phyloP scores from a whole-genome alignment of 2,329 filamentous ascomycete genomes.

The Pseudocercospora crystallina region DNA sequence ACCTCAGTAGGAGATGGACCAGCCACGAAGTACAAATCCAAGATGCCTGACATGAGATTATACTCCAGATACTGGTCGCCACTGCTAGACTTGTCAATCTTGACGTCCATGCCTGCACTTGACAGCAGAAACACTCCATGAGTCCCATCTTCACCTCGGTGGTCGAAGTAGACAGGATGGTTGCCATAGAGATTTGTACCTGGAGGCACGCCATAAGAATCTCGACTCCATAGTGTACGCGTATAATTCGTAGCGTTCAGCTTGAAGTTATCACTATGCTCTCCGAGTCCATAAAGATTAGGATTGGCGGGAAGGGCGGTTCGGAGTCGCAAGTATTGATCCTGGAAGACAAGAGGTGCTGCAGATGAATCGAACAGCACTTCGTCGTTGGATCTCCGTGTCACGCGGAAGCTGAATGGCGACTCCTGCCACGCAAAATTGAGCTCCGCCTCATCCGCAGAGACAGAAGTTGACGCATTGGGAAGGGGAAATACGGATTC shows the following conservation, averaged over 20 bases:
- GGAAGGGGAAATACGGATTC: slow-evolving; percentile 67
- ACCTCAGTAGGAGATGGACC: slow-evolving; percentile 48
- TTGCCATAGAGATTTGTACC: slow-evolving; percentile 69
- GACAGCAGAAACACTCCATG: slow-evolving; percentile 70
- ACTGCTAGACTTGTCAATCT: slow-evolving; percentile 59
- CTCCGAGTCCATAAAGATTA: slow-evolving; percentile 74
- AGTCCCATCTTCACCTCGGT: slow-evolving; percentile 56
- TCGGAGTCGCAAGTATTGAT: slow-evolving; percentile 60
- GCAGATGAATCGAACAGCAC: slow-evolving; percentile 34
- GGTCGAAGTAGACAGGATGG: slow-evolving; percentile 73
- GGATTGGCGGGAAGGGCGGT: slow-evolving; percentile 68
- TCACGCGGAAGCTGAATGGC: slow-evolving; percentile 32
- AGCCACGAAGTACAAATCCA: slow-evolving; percentile 61
- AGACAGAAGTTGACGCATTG: slow-evolving; percentile 28
- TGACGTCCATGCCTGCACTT: slow-evolving; percentile 73
- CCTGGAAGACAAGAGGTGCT: slow-evolving; percentile 32
- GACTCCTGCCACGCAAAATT: slow-evolving; percentile 29
- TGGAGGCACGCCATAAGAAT: slow-evolving; percentile 61
- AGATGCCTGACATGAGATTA: slow-evolving; percentile 71
- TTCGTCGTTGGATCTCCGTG: slow-evolving; percentile 28
- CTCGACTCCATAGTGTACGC: slow-evolving; percentile 68
- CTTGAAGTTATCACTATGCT: slow-evolving; percentile 61
- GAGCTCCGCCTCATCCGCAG: slow-evolving; percentile 27
- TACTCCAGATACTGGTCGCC: slow-evolving; percentile 71
- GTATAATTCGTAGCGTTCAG: slow-evolving; percentile 68